phyloP scores from a whole-genome alignment of 768 basidiomycete genomes.

The Paxillus involutus region DNA sequence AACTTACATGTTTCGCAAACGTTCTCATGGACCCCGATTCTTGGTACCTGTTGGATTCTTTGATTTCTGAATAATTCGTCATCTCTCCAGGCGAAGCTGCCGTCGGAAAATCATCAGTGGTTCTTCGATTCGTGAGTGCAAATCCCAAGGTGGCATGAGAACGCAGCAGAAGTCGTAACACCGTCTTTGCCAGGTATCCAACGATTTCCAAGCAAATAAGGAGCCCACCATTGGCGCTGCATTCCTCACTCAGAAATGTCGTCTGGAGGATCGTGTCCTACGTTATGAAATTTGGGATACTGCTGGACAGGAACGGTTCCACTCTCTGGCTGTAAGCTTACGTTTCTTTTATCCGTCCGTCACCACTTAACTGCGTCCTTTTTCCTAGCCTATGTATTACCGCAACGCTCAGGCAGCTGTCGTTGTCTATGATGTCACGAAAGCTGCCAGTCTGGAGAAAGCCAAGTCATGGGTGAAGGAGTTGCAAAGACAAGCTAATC shows the following conservation, averaged over 20 bases:
- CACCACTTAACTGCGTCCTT: slow-evolving; percentile 6
- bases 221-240: slow-evolving; percentile 98
- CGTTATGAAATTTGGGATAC: slow-evolving; percentile 99
- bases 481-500: slow-evolving; percentile 96
- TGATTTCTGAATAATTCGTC: background rate
- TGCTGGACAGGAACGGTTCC: slow-evolving; percentile 94
- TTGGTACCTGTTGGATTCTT: background rate
- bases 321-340: slow-evolving; percentile 83
- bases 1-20: background rate
- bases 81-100: slow-evolving; percentile 85
- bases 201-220: slow-evolving; percentile 99
- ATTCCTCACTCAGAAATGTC: slow-evolving; percentile 93
- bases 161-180: slow-evolving; percentile 1
- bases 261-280: slow-evolving; percentile 89
- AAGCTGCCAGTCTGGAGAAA: slow-evolving; percentile 93
- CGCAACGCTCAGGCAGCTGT: slow-evolving; percentile 98
- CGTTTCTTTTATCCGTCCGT: background rate
- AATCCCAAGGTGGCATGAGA: slow-evolving; percentile 9
- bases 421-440: slow-evolving; percentile 97
- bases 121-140: slow-evolving; percentile 85
- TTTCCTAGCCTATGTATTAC: slow-evolving; percentile 90
- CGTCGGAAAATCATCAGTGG: slow-evolving; percentile 98
- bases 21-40: background rate
- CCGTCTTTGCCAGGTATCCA: slow-evolving; percentile 64
- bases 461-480: slow-evolving; percentile 99